Conservation (phyloP, 768 basidiomycete species). For the Candolleomyces aberdarensis region DNA sequence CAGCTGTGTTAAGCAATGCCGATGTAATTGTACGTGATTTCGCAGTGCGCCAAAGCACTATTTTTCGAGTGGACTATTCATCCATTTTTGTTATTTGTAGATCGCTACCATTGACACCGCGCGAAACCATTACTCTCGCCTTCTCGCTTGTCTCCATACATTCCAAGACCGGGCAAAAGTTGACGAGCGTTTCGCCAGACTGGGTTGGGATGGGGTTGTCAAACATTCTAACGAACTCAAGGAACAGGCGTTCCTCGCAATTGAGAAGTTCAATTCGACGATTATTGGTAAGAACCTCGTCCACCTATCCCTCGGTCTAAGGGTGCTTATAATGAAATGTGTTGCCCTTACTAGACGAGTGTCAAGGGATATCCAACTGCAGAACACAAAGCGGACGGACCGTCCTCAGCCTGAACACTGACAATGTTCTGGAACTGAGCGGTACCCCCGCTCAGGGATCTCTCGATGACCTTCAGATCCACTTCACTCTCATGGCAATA, state of each 20-base stretch:
- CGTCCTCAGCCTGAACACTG: not conserved
- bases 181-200: no score
- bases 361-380: not conserved
- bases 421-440: constrained; percentile 1
- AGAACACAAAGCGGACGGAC: not conserved
- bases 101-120: no score
- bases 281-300: not conserved
- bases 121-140: no score
- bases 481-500: not conserved
- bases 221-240: no score
- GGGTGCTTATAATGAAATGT: not conserved
- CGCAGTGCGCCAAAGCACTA: no score
- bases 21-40: no score
- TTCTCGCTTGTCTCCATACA: no score
- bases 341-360: not conserved
- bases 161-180: no score
- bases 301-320: not conserved
- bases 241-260: not conserved
- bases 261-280: not conserved
- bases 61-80: no score
- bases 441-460: constrained; percentile 1
- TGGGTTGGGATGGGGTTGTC: no score
- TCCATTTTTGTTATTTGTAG: no score
- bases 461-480: not conserved
- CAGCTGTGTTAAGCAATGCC: no score